Conservation (phyloP, 2,329 filamentous ascomycete species). For the Coniochaeta sp. region DNA sequence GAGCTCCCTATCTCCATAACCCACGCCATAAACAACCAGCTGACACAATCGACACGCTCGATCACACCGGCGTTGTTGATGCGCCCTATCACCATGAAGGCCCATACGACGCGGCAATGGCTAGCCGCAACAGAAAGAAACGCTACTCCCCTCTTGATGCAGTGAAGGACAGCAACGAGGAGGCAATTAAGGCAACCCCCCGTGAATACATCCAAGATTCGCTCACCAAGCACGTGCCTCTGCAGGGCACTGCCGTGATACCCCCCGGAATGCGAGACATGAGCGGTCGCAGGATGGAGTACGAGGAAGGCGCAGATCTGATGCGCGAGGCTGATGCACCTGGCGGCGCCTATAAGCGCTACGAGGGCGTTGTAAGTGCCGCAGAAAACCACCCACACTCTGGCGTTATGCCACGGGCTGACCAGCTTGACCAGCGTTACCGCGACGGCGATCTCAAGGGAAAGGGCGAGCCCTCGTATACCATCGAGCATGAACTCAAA, state of each 20-base stretch:
- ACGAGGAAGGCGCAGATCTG: slow-evolving; percentile 80
- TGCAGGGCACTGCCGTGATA: slow-evolving; percentile 73
- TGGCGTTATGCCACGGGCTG: slow-evolving; percentile 2
- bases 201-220: slow-evolving; percentile 69
- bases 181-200: slow-evolving; percentile 76
- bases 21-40: slow-evolving; percentile 55
- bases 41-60: slow-evolving; percentile 76
- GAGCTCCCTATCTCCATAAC: slow-evolving; percentile 58
- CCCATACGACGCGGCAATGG: slow-evolving; percentile 77
- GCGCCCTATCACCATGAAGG: slow-evolving; percentile 76
- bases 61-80: slow-evolving; percentile 46
- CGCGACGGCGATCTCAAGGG: slow-evolving; percentile 73
- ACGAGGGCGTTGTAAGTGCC: slow-evolving; percentile 58
- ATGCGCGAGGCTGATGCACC: slow-evolving; percentile 64
- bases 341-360: slow-evolving; percentile 73
- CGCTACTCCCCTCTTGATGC: slow-evolving; percentile 68
- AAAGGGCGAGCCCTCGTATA: slow-evolving; percentile 71
- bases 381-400: background rate
- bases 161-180: slow-evolving; percentile 62
- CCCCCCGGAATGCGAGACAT: slow-evolving; percentile 65
- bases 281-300: slow-evolving; percentile 64
- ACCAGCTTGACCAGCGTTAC: slow-evolving; percentile 46
- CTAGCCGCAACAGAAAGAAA: slow-evolving; percentile 62
- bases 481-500: slow-evolving; percentile 56
- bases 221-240: slow-evolving; percentile 63